phyloP scores from a whole-genome alignment of 305 asterid genomes.

The Solanum hybrid region DNA sequence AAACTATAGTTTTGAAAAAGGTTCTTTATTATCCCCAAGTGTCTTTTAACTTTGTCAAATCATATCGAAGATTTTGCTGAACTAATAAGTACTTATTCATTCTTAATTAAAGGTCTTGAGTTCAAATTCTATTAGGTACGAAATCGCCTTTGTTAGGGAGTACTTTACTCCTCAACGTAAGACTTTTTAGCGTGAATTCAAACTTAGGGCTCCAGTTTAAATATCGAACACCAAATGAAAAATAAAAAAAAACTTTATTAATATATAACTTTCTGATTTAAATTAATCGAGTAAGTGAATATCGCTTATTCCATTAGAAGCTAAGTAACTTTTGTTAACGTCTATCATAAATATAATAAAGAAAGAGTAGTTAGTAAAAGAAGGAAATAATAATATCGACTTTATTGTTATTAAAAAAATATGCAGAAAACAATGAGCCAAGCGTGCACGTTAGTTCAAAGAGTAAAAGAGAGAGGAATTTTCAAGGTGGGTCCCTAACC shows the following conservation, averaged over 20 bases:
- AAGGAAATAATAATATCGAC: background rate
- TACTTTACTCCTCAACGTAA: background rate
- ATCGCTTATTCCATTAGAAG: background rate
- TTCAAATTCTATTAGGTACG: fast-evolving
- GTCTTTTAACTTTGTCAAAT: background rate
- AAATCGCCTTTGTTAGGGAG: fast-evolving
- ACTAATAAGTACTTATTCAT: too few species aligned
- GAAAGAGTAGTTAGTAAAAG: background rate
- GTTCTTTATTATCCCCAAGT: background rate
- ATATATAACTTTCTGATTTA: background rate
- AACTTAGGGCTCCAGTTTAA: fast-evolving
- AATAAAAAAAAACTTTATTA: too few species aligned
- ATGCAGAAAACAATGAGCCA: conserved; percentile 10
- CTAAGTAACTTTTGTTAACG: background rate
- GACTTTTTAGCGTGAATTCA: too few species aligned
- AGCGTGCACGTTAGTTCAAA: conserved; percentile 43
- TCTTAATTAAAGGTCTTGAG: too few species aligned
- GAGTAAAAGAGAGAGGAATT: conserved; percentile 24
- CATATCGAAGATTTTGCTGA: background rate
- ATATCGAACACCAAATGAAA: fast-evolving
- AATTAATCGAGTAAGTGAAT: background rate
- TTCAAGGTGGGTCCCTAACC: conserved; percentile 30
- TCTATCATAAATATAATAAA: background rate
- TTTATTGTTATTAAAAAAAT: background rate
- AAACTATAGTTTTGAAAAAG: background rate